Evolutionary conservation across 176 grass and related monocot species (phyloP).

Genomic region (Juncus effusus): DNA sequence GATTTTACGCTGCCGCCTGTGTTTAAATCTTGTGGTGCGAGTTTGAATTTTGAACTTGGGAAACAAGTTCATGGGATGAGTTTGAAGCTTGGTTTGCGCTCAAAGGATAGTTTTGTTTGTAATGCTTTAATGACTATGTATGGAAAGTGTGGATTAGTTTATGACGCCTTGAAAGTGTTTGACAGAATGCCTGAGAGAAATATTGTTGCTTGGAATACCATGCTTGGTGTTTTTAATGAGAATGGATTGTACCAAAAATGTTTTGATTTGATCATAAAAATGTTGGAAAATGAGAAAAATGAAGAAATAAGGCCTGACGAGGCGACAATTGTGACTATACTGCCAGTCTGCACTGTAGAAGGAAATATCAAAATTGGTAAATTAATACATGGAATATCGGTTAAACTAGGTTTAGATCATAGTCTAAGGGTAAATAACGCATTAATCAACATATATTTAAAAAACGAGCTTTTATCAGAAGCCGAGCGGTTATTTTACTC

Average conservation of each 20-base stretch:
- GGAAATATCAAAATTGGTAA: constrained; percentile 33
- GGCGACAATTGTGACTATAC: constrained; percentile 47
- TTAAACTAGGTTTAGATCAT: constrained; percentile 36
- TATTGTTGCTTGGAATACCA: constrained; percentile 66
- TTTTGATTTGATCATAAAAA: constrained; percentile 38
- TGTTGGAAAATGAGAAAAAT: constrained; percentile 17
- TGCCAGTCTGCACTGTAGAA: constrained; percentile 42
- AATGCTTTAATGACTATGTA: constrained; percentile 60
- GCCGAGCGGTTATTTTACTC: constrained; percentile 34
- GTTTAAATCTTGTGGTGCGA: constrained; percentile 39
- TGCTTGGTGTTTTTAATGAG: constrained; percentile 44
- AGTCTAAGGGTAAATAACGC: constrained; percentile 42
- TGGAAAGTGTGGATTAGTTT: constrained; percentile 38
- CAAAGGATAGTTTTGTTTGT: constrained; percentile 35
- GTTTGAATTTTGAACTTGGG: constrained; percentile 24
- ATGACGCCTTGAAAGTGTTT: constrained; percentile 38
- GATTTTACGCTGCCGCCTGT: constrained; percentile 44
- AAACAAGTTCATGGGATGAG: constrained; percentile 38
- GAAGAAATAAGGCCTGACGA: constrained; percentile 35
- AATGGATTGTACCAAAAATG: constrained; percentile 26
- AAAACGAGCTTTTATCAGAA: constrained; percentile 35
- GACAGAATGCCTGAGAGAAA: background rate
- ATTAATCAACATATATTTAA: constrained; percentile 55
- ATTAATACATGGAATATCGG: constrained; percentile 37
- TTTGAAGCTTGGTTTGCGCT: constrained; percentile 42